Evolutionary conservation across 1,284 basidiomycete species (phyloP).

Genomic region (Sphaerobolus stellatus): DNA sequence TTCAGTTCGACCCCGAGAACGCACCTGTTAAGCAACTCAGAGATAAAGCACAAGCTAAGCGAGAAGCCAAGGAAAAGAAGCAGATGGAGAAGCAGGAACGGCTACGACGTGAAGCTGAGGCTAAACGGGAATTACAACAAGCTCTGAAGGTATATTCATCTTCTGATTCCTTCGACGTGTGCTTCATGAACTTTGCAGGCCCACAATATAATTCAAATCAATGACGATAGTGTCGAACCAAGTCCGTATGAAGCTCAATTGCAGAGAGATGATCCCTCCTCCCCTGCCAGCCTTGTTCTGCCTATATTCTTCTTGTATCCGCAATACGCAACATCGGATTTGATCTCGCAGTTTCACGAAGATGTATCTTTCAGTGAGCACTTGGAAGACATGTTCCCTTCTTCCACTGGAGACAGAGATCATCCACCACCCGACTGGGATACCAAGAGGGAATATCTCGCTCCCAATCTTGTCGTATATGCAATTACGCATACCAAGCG

Average conservation of each 20-base stretch:
- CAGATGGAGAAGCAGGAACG: constrained; percentile 50
- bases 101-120: constrained; percentile 46
- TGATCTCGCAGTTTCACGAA: constrained; percentile 86
- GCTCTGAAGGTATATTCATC: constrained; percentile 56
- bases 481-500: constrained; percentile 76
- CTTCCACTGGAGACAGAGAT: constrained; percentile 27
- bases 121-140: constrained; percentile 45
- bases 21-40: constrained; percentile 46
- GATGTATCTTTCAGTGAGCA: constrained; percentile 81
- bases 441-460: constrained; percentile 66
- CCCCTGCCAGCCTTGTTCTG: constrained; percentile 61
- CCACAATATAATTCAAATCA: constrained; percentile 60
- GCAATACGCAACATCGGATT: constrained; percentile 83
- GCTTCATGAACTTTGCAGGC: constrained; percentile 42
- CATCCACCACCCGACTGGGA: constrained; percentile 78
- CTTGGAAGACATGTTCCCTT: constrained; percentile 81
- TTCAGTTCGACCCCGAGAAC: constrained; percentile 59
- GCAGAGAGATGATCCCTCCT: constrained; percentile 57
- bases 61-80: constrained; percentile 50
- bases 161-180: constrained; percentile 8
- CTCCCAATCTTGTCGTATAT: constrained; percentile 73
- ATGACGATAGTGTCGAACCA: constrained; percentile 56
- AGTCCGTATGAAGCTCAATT: constrained; percentile 62
- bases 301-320: constrained; percentile 95
- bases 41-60: constrained; percentile 46